Evolutionary conservation across 768 basidiomycete genomes (phyloP), one percentile per base, ranked within the genome.

Genomic region (Rickenella mellea): DNA sequence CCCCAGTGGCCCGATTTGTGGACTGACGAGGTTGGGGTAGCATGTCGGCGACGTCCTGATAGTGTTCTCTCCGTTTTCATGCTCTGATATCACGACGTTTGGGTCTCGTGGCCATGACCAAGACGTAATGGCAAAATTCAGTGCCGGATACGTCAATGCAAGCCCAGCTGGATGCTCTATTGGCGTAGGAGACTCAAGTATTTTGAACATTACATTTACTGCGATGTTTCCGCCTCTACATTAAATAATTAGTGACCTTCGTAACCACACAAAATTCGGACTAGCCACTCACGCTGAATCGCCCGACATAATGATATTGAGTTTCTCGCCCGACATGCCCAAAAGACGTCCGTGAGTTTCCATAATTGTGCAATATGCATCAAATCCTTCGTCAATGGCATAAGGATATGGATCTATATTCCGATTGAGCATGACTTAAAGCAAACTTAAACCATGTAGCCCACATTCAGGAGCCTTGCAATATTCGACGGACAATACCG

Each of bases 91-190:
- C 11, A 98, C 68, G 22, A 94, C 83, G 4, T 77, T 80, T 43
- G 97, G 69, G n/a, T n/a, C n/a, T n/a, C n/a, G 61, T 9, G 64
- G 78, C 0, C 85, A 74, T 89, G 92, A 91, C 94, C 94, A 98
- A 17, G 92, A 94, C 0, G 90, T 91, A 55, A 94, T 97, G 59
- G 98, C 97, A 67, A 99, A 98, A 60, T 98, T 93, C 33, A 98
- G 73, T 20, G 85, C 86, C 0, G 93, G 78, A 60, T 98, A 99
- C 50, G 79, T 89, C 41, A 94, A 74, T 22, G 96, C 80, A 44
- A 98, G 69, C 1, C 86, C 85, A 28, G 83, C 63, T 1, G 96
- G 96, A 14, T 74, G 68, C 1, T 81, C 84, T 25, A 94, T 67
- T 17, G 58, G 65, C 12, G 59, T 63, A 47, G 53, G 57, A 52